Conservation (phyloP, 2,329 filamentous ascomycete genomes). For the Aspergillus sp. region DNA sequence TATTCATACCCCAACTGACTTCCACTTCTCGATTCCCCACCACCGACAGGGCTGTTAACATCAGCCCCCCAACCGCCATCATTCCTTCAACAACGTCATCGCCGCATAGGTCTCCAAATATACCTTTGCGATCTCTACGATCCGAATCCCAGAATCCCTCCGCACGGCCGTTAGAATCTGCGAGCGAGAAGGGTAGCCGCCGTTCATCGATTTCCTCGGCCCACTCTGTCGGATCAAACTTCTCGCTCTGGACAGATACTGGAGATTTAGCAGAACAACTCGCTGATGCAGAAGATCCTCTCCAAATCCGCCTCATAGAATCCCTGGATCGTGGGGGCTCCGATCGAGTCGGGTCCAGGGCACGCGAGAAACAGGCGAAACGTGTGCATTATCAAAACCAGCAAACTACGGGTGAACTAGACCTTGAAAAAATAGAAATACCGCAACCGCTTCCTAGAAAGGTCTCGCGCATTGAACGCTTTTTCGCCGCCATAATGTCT, state of each 20-base stretch:
- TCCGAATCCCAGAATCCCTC: constrained; percentile 36
- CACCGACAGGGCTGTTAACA: constrained; percentile 63
- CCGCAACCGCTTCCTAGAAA: constrained; percentile 65
- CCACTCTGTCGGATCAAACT: constrained; percentile 62
- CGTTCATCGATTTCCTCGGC: constrained; percentile 52
- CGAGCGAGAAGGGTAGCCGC: constrained; percentile 51
- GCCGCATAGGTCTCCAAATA: constrained; percentile 69
- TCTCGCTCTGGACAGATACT: constrained; percentile 88
- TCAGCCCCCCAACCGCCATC: constrained; percentile 74
- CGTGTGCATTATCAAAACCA: constrained; percentile 67
- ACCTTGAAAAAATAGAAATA: constrained; percentile 59
- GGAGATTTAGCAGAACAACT: constrained; percentile 93
- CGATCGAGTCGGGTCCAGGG: constrained; percentile 36
- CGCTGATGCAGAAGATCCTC: constrained; percentile 76
- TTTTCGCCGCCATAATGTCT: constrained; percentile 83
- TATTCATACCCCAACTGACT: constrained; percentile 10
- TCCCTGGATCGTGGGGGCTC: constrained; percentile 64
- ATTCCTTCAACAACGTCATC: constrained; percentile 73
- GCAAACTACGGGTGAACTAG: constrained; percentile 41
- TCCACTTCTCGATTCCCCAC: constrained; percentile 4
- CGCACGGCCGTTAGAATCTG: constrained; percentile 40
- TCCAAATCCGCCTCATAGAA: constrained; percentile 67
- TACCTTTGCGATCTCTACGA: constrained; percentile 75
- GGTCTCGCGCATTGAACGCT: constrained; percentile 66
- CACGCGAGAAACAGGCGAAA: constrained; percentile 52